These are phyloP conservation scores for Tricholoma terreum DNA, from an alignment of 768 basidiomycete species.

Conservation along the genomic window DNA sequence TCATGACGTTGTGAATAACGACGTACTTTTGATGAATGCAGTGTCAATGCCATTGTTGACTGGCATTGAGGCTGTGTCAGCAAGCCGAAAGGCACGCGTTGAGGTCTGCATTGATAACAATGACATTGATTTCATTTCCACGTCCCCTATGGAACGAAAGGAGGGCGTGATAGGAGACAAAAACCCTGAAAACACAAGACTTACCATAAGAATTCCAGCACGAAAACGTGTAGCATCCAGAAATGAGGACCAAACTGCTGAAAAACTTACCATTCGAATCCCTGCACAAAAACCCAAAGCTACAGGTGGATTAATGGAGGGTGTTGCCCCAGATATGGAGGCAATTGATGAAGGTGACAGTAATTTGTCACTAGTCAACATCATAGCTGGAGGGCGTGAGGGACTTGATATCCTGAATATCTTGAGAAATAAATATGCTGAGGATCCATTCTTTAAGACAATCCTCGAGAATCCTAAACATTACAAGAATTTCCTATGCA, in stretches of 20 bases:
- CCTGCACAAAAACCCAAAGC: neutral
- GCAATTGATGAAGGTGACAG: too few species aligned
- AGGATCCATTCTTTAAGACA: constrained; percentile 13
- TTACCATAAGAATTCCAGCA: neutral
- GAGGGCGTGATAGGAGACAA: constrained; percentile 15
- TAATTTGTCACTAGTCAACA: neutral
- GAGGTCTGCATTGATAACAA: constrained; percentile 7
- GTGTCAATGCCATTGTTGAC: neutral
- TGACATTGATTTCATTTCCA: neutral
- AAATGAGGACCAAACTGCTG: too few species aligned
- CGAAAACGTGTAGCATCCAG: neutral
- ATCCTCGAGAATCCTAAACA: constrained; percentile 10
- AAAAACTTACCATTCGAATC: neutral
- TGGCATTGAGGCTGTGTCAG: constrained; percentile 1
- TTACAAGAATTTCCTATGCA: constrained; percentile 14
- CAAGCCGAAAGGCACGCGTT: neutral
- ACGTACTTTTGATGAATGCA: neutral
- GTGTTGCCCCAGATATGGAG: neutral
- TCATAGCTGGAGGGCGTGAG: neutral
- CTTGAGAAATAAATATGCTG: constrained; percentile 8
- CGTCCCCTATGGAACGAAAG: constrained; percentile 11
- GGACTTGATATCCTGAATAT: constrained; percentile 5
- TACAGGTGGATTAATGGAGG: too few species aligned
- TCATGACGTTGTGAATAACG: neutral
- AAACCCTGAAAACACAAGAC: neutral